These are phyloP conservation scores for Phytopythium ostracodes DNA, from an alignment of 352 stramenopile genomes.

Conservation along the genomic window DNA sequence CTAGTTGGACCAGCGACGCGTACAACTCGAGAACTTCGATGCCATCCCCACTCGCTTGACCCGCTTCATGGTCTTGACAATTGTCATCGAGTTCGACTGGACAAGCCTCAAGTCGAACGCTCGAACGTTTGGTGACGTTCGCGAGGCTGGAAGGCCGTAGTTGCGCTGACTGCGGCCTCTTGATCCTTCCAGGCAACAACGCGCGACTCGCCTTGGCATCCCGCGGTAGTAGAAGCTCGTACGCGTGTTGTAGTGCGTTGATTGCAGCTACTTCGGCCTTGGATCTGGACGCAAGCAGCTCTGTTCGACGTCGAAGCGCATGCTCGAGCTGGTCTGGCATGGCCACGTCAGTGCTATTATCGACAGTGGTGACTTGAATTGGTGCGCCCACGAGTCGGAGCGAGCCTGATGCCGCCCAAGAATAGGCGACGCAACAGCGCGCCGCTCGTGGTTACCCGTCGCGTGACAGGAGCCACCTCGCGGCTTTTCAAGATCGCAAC, in stretches of 20 bases:
- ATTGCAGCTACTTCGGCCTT: conserved; percentile 8
- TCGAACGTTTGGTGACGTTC: conserved; percentile 7
- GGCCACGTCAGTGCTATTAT: neutral
- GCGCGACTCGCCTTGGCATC: neutral
- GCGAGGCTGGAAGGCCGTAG: neutral
- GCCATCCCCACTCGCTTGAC: neutral
- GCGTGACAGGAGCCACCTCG: no score
- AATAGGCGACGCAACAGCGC: neutral
- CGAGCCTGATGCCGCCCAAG: neutral
- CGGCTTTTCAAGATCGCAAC: conserved; percentile 13
- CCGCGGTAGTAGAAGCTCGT: neutral
- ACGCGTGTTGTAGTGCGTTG: neutral
- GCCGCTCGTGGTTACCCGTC: no score
- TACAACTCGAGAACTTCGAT: neutral
- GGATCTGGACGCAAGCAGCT: conserved; percentile 4
- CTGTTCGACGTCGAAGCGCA: neutral
- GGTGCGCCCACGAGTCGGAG: neutral
- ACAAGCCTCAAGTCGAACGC: neutral
- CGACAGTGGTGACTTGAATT: neutral
- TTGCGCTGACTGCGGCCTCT: conserved; percentile 17
- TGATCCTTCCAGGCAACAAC: conserved; percentile 1
- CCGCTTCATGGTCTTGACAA: neutral
- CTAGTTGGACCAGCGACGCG: conserved; percentile 18
- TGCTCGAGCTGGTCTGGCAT: conserved; percentile 10
- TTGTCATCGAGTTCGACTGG: neutral